Evolutionary conservation across 805 yeast genomes (phyloP).

Genomic region (Metschnikowia sp.): DNA sequence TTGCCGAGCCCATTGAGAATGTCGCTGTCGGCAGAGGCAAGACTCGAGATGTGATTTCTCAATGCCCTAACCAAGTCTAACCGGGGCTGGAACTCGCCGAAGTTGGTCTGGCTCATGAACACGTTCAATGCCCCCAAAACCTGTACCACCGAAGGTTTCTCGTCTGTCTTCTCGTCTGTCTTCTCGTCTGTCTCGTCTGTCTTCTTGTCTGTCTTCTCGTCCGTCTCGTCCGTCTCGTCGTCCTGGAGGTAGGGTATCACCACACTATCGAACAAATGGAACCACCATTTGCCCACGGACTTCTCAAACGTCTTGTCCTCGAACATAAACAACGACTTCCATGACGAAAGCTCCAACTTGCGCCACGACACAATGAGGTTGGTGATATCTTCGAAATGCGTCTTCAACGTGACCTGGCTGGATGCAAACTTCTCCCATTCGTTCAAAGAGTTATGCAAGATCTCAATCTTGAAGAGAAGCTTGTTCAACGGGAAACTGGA

Average conservation of each 20-base stretch:
- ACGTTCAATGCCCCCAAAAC: slow-evolving; percentile 60
- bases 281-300: slow-evolving; percentile 83
- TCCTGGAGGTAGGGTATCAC: slow-evolving; percentile 45
- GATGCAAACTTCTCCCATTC: slow-evolving; percentile 97
- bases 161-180: slow-evolving; percentile 25
- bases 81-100: slow-evolving; percentile 69
- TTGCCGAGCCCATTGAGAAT: slow-evolving; percentile 48
- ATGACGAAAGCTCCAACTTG: slow-evolving; percentile 75
- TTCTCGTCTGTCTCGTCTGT: slow-evolving; percentile 5
- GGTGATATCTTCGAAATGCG: slow-evolving; percentile 56
- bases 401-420: slow-evolving; percentile 61
- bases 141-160: slow-evolving; percentile 17
- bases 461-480: slow-evolving; percentile 79
- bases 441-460: slow-evolving; percentile 70
- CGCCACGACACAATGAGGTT: slow-evolving; percentile 85
- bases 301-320: slow-evolving; percentile 53
- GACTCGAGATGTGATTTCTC: slow-evolving; percentile 39
- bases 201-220: slow-evolving; percentile 27
- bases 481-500: slow-evolving; percentile 71
- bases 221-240: slow-evolving; percentile 2
- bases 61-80: slow-evolving; percentile 64
- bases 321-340: slow-evolving; percentile 70
- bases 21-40: slow-evolving; percentile 23
- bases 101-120: slow-evolving; percentile 70
- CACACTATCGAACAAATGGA: slow-evolving; percentile 79